These are phyloP conservation scores for Sporothrix variecibatus DNA, from an alignment of 2,329 filamentous ascomycete species.

Conservation along the genomic window DNA sequence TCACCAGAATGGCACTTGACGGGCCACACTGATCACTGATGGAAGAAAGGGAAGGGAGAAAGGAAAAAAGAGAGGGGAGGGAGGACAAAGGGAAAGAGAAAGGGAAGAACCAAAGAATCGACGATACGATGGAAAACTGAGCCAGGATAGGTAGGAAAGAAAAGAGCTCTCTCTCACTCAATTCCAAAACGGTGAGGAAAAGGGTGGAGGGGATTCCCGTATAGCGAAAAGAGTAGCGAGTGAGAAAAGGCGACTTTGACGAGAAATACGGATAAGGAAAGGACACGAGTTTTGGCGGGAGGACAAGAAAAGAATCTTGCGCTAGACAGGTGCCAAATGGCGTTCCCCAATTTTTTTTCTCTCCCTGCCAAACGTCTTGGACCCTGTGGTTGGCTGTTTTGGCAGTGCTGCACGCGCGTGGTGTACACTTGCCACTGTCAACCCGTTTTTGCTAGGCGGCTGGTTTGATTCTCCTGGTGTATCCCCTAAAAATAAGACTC, in stretches of 20 bases:
- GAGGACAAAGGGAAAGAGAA: constrained; percentile 7
- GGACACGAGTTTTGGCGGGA: constrained; percentile 25
- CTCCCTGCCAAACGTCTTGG: constrained; percentile 15
- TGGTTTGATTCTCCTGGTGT: background rate
- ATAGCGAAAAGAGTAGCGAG: constrained; percentile 17
- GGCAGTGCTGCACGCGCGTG: background rate
- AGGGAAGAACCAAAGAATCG: constrained; percentile 2
- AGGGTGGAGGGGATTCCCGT: constrained; percentile 7
- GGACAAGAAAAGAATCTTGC: constrained; percentile 24
- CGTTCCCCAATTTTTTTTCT: constrained; percentile 27
- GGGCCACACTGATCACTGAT: constrained; percentile 31
- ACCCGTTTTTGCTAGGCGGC: background rate
- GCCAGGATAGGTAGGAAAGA: background rate
- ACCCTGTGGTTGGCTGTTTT: background rate
- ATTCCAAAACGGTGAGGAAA: background rate
- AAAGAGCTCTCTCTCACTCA: background rate
- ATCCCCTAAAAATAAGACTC: background rate
- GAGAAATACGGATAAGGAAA: constrained; percentile 22
- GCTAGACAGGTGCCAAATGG: constrained; percentile 29
- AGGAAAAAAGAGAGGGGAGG: background rate
- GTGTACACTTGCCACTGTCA: constrained; percentile 15
- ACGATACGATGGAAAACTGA: background rate
- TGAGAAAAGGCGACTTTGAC: constrained; percentile 8
- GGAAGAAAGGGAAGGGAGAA: background rate
- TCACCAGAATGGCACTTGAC: constrained; percentile 34